Evolutionary conservation across 768 basidiomycete genomes (phyloP).

Genomic region (Roridomyces roridus): DNA sequence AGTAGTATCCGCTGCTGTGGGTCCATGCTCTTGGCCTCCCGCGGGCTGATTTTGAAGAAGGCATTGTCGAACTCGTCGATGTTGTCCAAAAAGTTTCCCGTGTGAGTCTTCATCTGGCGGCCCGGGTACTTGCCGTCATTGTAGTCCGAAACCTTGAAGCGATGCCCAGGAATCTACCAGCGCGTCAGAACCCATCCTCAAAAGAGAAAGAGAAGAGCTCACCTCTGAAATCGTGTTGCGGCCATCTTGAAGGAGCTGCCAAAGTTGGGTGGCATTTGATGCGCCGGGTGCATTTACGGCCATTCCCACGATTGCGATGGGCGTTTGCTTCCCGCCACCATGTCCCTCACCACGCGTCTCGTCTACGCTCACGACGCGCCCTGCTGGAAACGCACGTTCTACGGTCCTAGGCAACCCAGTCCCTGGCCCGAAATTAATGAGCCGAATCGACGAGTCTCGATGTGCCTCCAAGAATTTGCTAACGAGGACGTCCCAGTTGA

Average conservation of each 20-base stretch:
- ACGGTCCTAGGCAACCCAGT: slow-evolving; percentile 27
- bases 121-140: slow-evolving; percentile 34
- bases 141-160: slow-evolving; percentile 57
- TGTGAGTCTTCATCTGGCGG: slow-evolving; percentile 55
- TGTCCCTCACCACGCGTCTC: slow-evolving; percentile 4
- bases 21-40: slow-evolving; percentile 79
- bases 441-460: neutral
- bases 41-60: slow-evolving; percentile 77
- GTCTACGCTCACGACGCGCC: slow-evolving; percentile 20
- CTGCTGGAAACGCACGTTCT: slow-evolving; percentile 11
- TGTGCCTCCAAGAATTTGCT: slow-evolving; percentile 25
- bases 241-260: slow-evolving; percentile 65
- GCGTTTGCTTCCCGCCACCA: slow-evolving; percentile 43
- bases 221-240: slow-evolving; percentile 65
- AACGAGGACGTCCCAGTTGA: slow-evolving; percentile 57
- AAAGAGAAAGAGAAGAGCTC: slow-evolving; percentile 14
- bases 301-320: slow-evolving; percentile 79
- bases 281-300: slow-evolving; percentile 68
- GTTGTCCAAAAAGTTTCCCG: slow-evolving; percentile 68
- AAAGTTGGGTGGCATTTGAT: slow-evolving; percentile 50
- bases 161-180: slow-evolving; percentile 63
- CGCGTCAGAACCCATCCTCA: no score
- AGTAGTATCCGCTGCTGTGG: slow-evolving; percentile 77
- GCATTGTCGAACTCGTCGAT: slow-evolving; percentile 68
- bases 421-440: slow-evolving; percentile 47